Percentiles rank a stretch among this genome's conserved stretches.
phyloP scores from a whole-genome alignment of 257 asterid genomes.

The Solanum gracilifrons region DNA sequence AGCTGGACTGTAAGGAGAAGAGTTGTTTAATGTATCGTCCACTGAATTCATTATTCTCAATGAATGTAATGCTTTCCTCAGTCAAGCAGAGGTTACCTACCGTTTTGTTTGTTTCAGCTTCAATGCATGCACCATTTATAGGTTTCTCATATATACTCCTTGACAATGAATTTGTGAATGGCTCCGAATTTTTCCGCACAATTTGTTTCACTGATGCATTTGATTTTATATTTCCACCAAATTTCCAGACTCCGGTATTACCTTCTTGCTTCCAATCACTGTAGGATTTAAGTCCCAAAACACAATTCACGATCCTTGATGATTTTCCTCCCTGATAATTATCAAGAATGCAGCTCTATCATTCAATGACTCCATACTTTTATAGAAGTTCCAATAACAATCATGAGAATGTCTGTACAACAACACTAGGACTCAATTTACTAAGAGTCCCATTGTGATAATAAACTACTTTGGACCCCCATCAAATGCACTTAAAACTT shows the following conservation, averaged over 20 bases:
- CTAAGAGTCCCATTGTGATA: neutral
- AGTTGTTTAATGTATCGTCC: neutral
- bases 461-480: neutral
- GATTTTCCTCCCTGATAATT: slow-evolving; percentile 82
- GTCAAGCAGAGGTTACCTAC: slow-evolving; percentile 27
- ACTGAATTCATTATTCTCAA: neutral
- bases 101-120: slow-evolving; percentile 36
- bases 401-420: neutral
- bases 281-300: slow-evolving; percentile 83
- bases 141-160: slow-evolving; percentile 50
- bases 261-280: slow-evolving; percentile 77
- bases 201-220: slow-evolving; percentile 52
- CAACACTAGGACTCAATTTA: neutral
- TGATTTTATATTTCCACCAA: slow-evolving; percentile 73
- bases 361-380: neutral
- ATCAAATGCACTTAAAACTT: neutral
- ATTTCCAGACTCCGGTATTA: slow-evolving; percentile 74
- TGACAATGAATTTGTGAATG: slow-evolving; percentile 58
- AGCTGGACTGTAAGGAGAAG: slow-evolving; percentile 44
- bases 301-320: slow-evolving; percentile 83
- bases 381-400: neutral
- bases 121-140: slow-evolving; percentile 18
- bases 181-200: slow-evolving; percentile 81
- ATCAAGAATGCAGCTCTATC: neutral
- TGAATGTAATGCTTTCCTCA: neutral